Conservation (phyloP, 2,329 filamentous ascomycete genomes). For the Parastagonospora avenae region DNA sequence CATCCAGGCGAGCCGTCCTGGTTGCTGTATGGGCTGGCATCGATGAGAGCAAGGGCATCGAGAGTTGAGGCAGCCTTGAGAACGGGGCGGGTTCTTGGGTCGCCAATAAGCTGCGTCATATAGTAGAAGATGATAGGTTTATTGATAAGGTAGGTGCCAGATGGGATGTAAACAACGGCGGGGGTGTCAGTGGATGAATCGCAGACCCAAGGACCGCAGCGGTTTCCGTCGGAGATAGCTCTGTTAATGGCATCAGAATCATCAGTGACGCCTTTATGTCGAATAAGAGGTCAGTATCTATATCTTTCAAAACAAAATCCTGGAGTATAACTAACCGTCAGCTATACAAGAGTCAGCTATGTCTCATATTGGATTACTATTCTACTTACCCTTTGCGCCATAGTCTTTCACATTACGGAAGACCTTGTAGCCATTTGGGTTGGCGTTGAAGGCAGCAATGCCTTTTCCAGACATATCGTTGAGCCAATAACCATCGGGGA, state of each 20-base stretch:
- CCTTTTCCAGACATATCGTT: slow-evolving; percentile 51
- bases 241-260: slow-evolving; percentile 62
- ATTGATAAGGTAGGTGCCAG: slow-evolving; percentile 60
- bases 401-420: slow-evolving; percentile 54
- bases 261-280: slow-evolving; percentile 32
- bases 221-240: slow-evolving; percentile 51
- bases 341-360: slow-evolving; percentile 28
- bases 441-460: slow-evolving; percentile 46
- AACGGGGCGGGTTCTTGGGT: slow-evolving; percentile 61
- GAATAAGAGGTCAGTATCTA: neutral
- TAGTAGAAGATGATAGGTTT: slow-evolving; percentile 66
- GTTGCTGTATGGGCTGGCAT: slow-evolving; percentile 59
- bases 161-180: slow-evolving; percentile 63
- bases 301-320: neutral
- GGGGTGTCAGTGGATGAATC: slow-evolving; percentile 57
- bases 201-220: slow-evolving; percentile 52
- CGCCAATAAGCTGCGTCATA: slow-evolving; percentile 66
- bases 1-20: slow-evolving; percentile 47
- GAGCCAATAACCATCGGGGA: slow-evolving; percentile 47
- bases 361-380: neutral
- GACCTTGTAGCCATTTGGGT: slow-evolving; percentile 48
- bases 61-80: slow-evolving; percentile 62
- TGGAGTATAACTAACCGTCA: slow-evolving; percentile 25
- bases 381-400: slow-evolving; percentile 47
- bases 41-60: slow-evolving; percentile 61